Evolutionary conservation across 1,139 yeast species (phyloP).

Genomic region (Candida sp.): DNA sequence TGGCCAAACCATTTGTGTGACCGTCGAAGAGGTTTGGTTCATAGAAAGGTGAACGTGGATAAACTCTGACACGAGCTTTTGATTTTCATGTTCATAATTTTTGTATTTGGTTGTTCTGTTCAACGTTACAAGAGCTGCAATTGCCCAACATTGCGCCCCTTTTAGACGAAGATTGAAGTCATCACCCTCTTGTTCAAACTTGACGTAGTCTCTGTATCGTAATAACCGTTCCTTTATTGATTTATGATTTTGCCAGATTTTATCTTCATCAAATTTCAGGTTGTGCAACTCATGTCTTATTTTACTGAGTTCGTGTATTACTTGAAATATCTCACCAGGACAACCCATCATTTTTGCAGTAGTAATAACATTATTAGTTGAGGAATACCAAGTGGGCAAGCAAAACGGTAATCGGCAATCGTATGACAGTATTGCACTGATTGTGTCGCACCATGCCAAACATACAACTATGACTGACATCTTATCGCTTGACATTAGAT

Average conservation of each 20-base stretch:
- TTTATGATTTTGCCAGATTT: constrained; percentile 14
- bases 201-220: constrained; percentile 46
- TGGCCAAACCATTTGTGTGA: constrained; percentile 63
- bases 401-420: constrained; percentile 52
- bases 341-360: constrained; percentile 55
- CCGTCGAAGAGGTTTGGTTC: constrained; percentile 40
- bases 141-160: constrained; percentile 54
- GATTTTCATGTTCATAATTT: constrained; percentile 15
- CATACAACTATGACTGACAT: constrained; percentile 47
- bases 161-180: constrained; percentile 34
- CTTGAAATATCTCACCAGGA: constrained; percentile 50
- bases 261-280: constrained; percentile 4
- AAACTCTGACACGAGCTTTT: constrained; percentile 39
- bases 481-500: constrained; percentile 37
- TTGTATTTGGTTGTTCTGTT: constrained; percentile 25
- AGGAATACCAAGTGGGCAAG: constrained; percentile 49
- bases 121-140: constrained; percentile 41
- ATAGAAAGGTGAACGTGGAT: constrained; percentile 40
- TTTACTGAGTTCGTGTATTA: constrained; percentile 39
- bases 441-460: constrained; percentile 55
- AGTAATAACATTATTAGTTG: constrained; percentile 33
- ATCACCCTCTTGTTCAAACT: constrained; percentile 16
- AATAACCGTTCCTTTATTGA: constrained; percentile 27
- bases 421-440: constrained; percentile 50
- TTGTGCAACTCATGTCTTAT: constrained; percentile 28